Base-by-base conservation (phyloP, 2,329 filamentous ascomycete genomes). In the Pezicula neosporulosa region DNA sequence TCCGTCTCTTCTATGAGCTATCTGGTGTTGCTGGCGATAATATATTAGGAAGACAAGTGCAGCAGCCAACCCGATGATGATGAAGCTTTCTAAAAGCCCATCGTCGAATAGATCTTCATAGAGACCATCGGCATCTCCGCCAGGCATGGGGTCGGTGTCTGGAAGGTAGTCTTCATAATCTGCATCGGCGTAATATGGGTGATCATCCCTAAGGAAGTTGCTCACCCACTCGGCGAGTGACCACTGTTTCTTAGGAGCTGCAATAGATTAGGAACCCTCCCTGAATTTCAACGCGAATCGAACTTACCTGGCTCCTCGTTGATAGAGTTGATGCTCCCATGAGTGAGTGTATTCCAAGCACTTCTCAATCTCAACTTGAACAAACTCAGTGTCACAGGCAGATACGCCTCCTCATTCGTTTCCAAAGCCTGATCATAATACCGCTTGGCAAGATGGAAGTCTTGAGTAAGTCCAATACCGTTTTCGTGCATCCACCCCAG, bases 401-500 rank as follows among this genome's bases (percentile, higher is more conserved):
- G 77, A 66, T 97, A 97, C 0, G 94, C 92, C 70, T 99, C 95
- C 45, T 86, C 80, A 62, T 96, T 99, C 1, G 93, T 92, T 64
- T 92, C 90, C 28, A 97, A 74, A 1, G 94, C 93, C 54, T 94
- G 81, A 63, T 99, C 94, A 66, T 99, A 99, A 70, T 92, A 96
- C 49, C 94, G 80, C 72, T 99, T 99, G 2, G 95, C 94, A 51
- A 99, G 83, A 65, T 99, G 94, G 68, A 95, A 99, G 66, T 99
- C 94, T 67, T 99, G 94, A 49, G 89, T 87, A 18, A 97, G 81
- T 2, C 92, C 90, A 46, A 97, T 78, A 7, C 94, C 94, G 64
- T 97, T 97, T 71, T 99, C 94, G 65, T 99, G 91, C 93, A 99
- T 97, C 94, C 94, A 99, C 5, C 94, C 95, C 13, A 99, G 77